Evolutionary conservation across 345 rosid species (phyloP), one percentile per base, ranked within the genome.

Genomic region (Brassica carinata): DNA sequence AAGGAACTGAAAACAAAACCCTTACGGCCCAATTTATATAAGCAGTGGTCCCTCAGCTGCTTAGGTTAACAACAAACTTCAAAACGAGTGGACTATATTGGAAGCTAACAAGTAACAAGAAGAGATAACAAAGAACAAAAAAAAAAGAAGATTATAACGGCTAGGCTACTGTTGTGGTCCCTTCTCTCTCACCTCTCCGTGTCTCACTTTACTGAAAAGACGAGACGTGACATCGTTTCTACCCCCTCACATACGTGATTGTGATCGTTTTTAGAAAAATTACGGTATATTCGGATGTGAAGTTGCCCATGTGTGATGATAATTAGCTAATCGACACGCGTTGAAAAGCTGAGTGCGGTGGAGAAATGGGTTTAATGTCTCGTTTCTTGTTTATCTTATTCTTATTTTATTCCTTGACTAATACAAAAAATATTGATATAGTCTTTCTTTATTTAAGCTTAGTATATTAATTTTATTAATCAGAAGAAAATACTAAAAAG

Each of bases 131-230:
- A 64, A 62, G 57, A 29, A 29, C 31, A 17, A n/a, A 15, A 15
- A n/a, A 15, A 15, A 4, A n/a, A 5, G 1, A 59, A 27, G 4
- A 79, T 51, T 58, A 68, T 61, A 79, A 79, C 83, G 83, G 83
- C 75, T 71, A 10, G 26, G 33, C 27, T 63, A 29, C 33, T 59
- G 8, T 36, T 23, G 76, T 79, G 83, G 79, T 58, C 83, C 76
- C 68, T 31, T 11, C 15, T 40, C 27, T 61, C 64, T 73, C 43
- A 31, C 57, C 18, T 38, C 30, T 53, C 19, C 58, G 64, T 30
- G 71, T 71, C 43, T 72, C 80, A 59, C 51, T 63, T 76, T 66
- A 63, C 64, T 81, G 74, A 76, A 81, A 76, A 81, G 81, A 77
- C 64, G 71, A 77, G 81, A 72, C 77, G 59, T 77, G 74, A 77